These are phyloP conservation scores for Kwoniella sp. DNA, from an alignment of 768 basidiomycete genomes.

Conservation along the genomic window DNA sequence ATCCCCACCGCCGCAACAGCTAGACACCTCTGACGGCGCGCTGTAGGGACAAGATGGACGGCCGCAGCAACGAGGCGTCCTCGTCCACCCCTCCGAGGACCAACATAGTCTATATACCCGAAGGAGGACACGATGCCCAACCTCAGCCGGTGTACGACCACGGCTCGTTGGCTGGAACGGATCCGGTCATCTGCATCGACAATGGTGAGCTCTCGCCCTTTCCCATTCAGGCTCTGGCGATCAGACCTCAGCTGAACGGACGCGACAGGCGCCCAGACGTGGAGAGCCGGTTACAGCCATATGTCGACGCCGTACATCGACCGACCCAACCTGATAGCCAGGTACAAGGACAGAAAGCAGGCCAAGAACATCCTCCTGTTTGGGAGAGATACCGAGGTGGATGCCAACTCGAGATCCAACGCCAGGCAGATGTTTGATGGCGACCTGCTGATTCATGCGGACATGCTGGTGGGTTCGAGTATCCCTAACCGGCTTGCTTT, in stretches of 20 bases:
- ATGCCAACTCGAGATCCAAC: conserved; percentile 75
- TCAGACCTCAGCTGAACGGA: not conserved
- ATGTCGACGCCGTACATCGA: conserved; percentile 59
- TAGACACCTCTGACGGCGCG: no score
- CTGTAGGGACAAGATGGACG: conserved; percentile 13
- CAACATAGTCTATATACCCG: conserved; percentile 26
- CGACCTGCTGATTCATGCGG: conserved; percentile 84
- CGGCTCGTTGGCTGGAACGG: conserved; percentile 18
- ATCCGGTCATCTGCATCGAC: conserved; percentile 43
- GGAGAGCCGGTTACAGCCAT: conserved; percentile 79
- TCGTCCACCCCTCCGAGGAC: conserved; percentile 15
- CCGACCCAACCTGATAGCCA: conserved; percentile 67
- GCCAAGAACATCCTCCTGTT: conserved; percentile 81
- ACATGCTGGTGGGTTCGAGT: conserved; percentile 73
- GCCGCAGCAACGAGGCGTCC: conserved; percentile 8
- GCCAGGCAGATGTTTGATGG: conserved; percentile 86
- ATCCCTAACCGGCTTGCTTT: no score
- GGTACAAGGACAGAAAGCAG: conserved; percentile 82
- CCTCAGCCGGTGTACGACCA: conserved; percentile 30
- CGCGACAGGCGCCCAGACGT: conserved; percentile 59
- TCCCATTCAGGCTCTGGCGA: not conserved
- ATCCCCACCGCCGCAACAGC: no score
- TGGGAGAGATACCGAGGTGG: conserved; percentile 79
- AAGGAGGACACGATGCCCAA: conserved; percentile 13
- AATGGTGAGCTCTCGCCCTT: conserved; percentile 25